Base-by-base conservation (phyloP, 2,329 filamentous ascomycete species). In the Fusarium circinatum region DNA sequence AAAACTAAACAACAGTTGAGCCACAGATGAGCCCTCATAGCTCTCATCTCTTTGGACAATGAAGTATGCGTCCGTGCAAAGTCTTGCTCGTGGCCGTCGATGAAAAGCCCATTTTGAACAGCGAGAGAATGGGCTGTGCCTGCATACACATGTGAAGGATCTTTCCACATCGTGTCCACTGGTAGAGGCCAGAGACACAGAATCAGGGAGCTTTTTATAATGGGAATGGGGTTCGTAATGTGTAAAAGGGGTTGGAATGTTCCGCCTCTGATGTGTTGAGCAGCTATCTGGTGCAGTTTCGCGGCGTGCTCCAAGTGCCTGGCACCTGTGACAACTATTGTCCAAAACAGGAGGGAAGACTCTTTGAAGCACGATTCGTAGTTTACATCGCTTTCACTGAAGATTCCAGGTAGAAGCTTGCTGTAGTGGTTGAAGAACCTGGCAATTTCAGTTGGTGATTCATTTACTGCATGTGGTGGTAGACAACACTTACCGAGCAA, bases 91-190 rank as follows among this genome's bases (percentile, higher is more conserved):
- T 55, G 47, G 6, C 58, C 47, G 18, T 41, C 17, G 18, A 34
- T 36, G 34, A 61, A 61, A 11, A 61, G 58, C 34, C 58, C 47
- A 41, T 55, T 55, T 28, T 61, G 58, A 24, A 61, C 36, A 34
- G 58, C 47, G n/a, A 61, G 57, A 32, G 58, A 61, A 55, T 61
- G 28, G 10, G 58, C 58, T n/a, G 28, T 55, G n/a, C n/a, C 36
- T 34, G 47, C 47, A 22, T 61, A 55, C 17, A 61, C 47, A 22
- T 61, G 47, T 18, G 58, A 61, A 34, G 58, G 58, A n/a, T 55
- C 58, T 54, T 61, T 61, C 58, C 58, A 61, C 47, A 61, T 61
- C 3, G 58, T 55, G n/a, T 61, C 58, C 20, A 55, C 58, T 8
- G 47, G 47, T 1, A 54, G 32, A 15, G 58, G 58, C 58, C 58